Evolutionary conservation across 768 basidiomycete genomes (phyloP).

Genomic region (Phlebiopsis gigantea): DNA sequence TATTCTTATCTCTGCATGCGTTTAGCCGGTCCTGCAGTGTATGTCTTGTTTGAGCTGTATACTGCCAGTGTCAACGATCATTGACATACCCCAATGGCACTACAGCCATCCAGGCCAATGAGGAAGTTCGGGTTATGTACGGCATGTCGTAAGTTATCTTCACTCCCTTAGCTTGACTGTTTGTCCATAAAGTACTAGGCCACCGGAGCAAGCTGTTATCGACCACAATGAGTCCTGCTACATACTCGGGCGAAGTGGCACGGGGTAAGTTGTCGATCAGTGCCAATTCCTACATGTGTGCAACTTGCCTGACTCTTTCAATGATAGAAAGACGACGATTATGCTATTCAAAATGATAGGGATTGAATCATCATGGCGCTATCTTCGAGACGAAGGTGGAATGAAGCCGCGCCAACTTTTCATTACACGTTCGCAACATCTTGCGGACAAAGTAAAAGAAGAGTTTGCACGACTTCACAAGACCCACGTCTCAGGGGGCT

Average conservation of each 20-base stretch:
- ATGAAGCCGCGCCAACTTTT: conserved; percentile 61
- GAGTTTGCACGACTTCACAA: conserved; percentile 47
- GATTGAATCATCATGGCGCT: conserved; percentile 51
- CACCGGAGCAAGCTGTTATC: conserved; percentile 51
- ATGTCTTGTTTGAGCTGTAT: background rate
- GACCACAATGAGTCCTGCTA: conserved; percentile 57
- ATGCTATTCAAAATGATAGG: conserved; percentile 75
- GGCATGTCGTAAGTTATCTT: conserved; percentile 21
- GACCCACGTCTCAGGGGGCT: conserved; percentile 28
- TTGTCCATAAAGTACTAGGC: conserved; percentile 16
- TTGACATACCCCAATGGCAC: no score
- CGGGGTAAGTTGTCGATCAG: conserved; percentile 46
- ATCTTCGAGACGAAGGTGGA: conserved; percentile 27
- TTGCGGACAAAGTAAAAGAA: conserved; percentile 67
- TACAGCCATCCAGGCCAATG: conserved; percentile 36
- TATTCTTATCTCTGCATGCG: no score
- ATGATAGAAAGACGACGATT: conserved; percentile 62
- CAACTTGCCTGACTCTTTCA: background rate
- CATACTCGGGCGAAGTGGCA: conserved; percentile 68
- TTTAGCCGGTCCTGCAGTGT: background rate
- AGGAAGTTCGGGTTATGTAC: conserved; percentile 32
- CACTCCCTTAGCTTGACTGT: background rate
- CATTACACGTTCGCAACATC: conserved; percentile 61
- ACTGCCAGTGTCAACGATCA: no score
- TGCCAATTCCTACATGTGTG: background rate